Percentiles rank a stretch among this genome's conserved stretches.
These are phyloP conservation scores for Elsinoe fawcettii DNA, from an alignment of 2,329 filamentous ascomycete genomes.

Conservation along the genomic window DNA sequence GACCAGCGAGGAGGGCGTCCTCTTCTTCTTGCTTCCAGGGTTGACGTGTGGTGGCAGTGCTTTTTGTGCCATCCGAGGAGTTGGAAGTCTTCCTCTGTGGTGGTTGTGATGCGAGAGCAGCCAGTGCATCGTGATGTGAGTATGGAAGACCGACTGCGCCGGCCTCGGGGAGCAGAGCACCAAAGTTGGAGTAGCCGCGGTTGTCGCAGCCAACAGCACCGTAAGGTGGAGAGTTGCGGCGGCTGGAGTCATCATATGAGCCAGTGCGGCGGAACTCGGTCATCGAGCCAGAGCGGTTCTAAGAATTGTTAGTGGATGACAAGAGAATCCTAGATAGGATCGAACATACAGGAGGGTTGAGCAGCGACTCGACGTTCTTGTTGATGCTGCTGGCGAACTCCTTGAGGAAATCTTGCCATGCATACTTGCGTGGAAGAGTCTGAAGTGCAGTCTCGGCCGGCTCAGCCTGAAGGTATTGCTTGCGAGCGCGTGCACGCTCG, in stretches of 20 bases:
- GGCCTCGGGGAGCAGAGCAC: not conserved
- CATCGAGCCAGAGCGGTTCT: constrained; percentile 4
- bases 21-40: constrained; percentile 88
- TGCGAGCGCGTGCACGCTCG: constrained; percentile 45
- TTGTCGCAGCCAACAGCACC: not conserved
- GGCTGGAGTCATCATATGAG: constrained; percentile 1
- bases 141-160: not conserved
- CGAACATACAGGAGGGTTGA: constrained; percentile 25
- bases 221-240: not conserved
- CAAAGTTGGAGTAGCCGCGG: constrained; percentile 5
- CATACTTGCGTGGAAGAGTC: constrained; percentile 51
- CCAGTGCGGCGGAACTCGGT: not conserved
- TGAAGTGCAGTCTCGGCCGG: constrained; percentile 33
- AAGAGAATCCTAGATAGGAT: not conserved
- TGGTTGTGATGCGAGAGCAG: constrained; percentile 20
- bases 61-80: constrained; percentile 34
- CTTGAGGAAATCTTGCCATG: constrained; percentile 56
- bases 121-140: not conserved
- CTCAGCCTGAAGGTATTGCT: constrained; percentile 51
- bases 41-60: constrained; percentile 39
- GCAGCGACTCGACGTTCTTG: constrained; percentile 46
- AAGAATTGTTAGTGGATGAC: not conserved
- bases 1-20: constrained; percentile 77
- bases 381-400: constrained; percentile 52
- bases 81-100: constrained; percentile 45